Base-by-base conservation (phyloP, 2,329 filamentous ascomycete genomes). In the Ilyonectria destructans region DNA sequence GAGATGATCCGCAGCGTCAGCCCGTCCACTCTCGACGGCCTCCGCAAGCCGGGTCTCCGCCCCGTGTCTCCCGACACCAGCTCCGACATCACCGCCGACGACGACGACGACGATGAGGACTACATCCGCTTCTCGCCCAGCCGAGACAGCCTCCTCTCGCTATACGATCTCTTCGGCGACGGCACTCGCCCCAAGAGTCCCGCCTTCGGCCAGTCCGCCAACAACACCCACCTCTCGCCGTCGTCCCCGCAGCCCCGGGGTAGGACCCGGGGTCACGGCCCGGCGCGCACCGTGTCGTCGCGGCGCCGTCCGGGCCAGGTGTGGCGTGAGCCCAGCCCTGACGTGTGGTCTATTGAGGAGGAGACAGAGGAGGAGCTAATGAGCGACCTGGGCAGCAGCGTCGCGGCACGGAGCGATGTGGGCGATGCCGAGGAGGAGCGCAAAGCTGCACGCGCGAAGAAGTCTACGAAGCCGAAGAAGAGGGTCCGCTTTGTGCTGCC, bases 311-410 rank as follows among this genome's bases (percentile, higher is more conserved):
- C 85, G 9, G 73, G 77, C 19, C 80, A 81, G 55, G 73, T 88
- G 1, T 90, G 88, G 88, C 81, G 87, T 43, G 85, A 88, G 78
- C 88, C 88, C 7, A 89, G 87, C 73, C 87, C 87, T 0, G 87
- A 89, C 60, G 88, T 90, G 4, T 90, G 87, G 85, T 86, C 86
- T 33, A 90, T 90, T 63, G 85, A 88, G 77, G 88, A 90, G 76
- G 87, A 89, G 79, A 85, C 85, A 1, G 87, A 88, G 78, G 86
- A 87, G 74, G 86, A 88, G 72, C 77, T 85, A 26, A 78, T 82
- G 78, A 84, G 83, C 69, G 83, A 86, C 74, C 77, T 80, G 75
- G 82, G 79, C 54, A 77, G 77, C 61, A 79, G 76, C 64, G 67
- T 76, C 21, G 72, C 68, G 29, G 74, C 69, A 0, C 70, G 79